These are phyloP conservation scores for Aspergillus ustus DNA, from an alignment of 2,329 filamentous ascomycete genomes.

Conservation along the genomic window DNA sequence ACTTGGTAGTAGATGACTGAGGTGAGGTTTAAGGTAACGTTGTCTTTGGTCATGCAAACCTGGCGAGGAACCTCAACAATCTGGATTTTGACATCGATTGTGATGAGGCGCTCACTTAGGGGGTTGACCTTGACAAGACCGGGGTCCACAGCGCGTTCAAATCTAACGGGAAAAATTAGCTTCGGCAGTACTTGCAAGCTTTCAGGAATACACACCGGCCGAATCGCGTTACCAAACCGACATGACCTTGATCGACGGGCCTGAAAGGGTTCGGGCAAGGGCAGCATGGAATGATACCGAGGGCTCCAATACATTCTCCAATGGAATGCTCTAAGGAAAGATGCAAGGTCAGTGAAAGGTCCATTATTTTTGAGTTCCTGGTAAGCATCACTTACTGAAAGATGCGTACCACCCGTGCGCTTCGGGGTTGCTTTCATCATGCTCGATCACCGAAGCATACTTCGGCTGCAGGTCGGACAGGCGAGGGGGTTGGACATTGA, in stretches of 20 bases:
- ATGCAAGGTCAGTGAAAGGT: constrained; percentile 8
- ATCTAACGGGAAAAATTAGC: constrained; percentile 47
- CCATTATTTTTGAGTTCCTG: neutral
- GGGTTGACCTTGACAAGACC: constrained; percentile 98
- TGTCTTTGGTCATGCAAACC: constrained; percentile 99
- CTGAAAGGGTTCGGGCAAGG: constrained; percentile 97
- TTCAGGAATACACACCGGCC: constrained; percentile 56
- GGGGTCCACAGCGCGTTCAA: constrained; percentile 94
- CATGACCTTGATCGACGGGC: constrained; percentile 87
- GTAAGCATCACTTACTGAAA: constrained; percentile 67
- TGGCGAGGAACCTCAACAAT: constrained; percentile 95
- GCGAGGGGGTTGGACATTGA: constrained; percentile 77
- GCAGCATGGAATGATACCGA: constrained; percentile 90
- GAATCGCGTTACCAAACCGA: constrained; percentile 94
- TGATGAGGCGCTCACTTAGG: constrained; percentile 83
- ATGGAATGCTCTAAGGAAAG: constrained; percentile 67
- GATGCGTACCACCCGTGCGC: constrained; percentile 86
- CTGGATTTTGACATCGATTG: constrained; percentile 99
- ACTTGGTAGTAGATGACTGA: constrained; percentile 99
- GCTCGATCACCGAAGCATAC: constrained; percentile 69
- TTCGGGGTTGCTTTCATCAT: constrained; percentile 67
- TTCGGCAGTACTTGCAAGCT: neutral
- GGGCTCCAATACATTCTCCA: constrained; percentile 73
- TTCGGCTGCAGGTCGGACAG: constrained; percentile 83
- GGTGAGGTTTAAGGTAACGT: constrained; percentile 89